Base-by-base conservation (phyloP, 306 rosid species). In the Rosa rugosa region DNA sequence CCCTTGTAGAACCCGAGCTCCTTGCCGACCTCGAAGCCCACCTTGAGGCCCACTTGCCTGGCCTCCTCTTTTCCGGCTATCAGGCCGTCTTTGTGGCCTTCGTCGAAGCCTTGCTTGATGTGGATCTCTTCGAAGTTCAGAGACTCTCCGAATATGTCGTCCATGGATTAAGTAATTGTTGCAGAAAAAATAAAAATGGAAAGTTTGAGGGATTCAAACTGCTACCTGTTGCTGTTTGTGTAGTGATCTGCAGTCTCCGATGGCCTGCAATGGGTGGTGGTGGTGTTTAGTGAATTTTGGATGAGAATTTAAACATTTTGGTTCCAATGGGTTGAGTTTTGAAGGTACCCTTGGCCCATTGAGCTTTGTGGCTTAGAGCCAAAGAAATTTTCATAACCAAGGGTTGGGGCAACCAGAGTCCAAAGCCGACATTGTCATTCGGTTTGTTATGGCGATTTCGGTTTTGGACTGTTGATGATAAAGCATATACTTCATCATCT, bases 1-100 rank as follows among this genome's bases (percentile, higher is more conserved):
- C 98, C 96, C 63, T 80, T 65, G 84, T 92, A 92, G 86, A 95
- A 88, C 1, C 98, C 96, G 3, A 95, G 82, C 69, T 92, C 94
- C 80, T 94, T 91, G 5, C 94, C 97, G 10, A 80, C 79, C 88
- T 94, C 91, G 75, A 94, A 94, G 3, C 97, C 98, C 34, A 78
- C 72, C 62, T 90, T 92, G 10, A 91, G 91, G 59, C 98, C 98
- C 34, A 90, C 93, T 66, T 87, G 91, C 46, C 71, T 50, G 1
- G 75, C 93, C 72, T 94, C 98, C 13, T 87, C 91, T 77, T 74
- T 88, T 70, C 94, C 96, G 1, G 81, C 12, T n/a, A 69, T 18
- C 16, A 90, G 82, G 14, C 97, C 97, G 1, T 90, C 72, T 3
- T 69, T 71, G 82, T 89, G 79, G 64, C 92, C 97, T 40, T 94